Conservation (phyloP, 495 filamentous ascomycete genomes). For the Chaetomium tenue region DNA sequence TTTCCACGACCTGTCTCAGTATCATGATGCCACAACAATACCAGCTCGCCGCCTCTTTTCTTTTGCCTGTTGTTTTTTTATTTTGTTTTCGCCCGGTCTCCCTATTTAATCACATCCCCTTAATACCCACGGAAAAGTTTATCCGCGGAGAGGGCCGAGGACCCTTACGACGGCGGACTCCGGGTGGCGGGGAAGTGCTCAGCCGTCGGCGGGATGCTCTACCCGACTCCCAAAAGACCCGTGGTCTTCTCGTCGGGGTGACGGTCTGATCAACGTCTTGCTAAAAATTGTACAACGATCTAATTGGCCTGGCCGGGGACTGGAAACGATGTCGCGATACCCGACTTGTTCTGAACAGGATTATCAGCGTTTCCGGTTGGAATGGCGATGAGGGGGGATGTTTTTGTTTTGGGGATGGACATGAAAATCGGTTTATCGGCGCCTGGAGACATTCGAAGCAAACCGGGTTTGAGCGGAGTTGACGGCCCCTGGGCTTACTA, state of each 20-base stretch:
- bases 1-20: conserved; percentile 47
- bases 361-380: conserved; percentile 21
- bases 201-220: conserved; percentile 26
- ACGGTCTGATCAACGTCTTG: conserved; percentile 34
- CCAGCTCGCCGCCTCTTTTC: conserved; percentile 48
- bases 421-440: neutral
- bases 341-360: conserved; percentile 16
- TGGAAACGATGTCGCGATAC: conserved; percentile 7
- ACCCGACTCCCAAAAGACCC: conserved; percentile 28
- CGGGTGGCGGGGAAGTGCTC: conserved; percentile 27
- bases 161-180: conserved; percentile 16
- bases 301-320: conserved; percentile 9
- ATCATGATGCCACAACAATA: conserved; percentile 52
- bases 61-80: conserved; percentile 37
- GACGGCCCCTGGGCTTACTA: neutral
- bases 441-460: neutral
- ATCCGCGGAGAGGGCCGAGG: conserved; percentile 30
- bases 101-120: conserved; percentile 50
- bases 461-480: neutral
- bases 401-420: conserved; percentile 3
- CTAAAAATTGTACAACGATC: conserved; percentile 31
- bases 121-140: conserved; percentile 43
- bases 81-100: conserved; percentile 37
- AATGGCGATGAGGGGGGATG: conserved; percentile 11
- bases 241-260: conserved; percentile 29